phyloP scores from a whole-genome alignment of 1,284 basidiomycete genomes.

The Malassezia yamatoensis region DNA sequence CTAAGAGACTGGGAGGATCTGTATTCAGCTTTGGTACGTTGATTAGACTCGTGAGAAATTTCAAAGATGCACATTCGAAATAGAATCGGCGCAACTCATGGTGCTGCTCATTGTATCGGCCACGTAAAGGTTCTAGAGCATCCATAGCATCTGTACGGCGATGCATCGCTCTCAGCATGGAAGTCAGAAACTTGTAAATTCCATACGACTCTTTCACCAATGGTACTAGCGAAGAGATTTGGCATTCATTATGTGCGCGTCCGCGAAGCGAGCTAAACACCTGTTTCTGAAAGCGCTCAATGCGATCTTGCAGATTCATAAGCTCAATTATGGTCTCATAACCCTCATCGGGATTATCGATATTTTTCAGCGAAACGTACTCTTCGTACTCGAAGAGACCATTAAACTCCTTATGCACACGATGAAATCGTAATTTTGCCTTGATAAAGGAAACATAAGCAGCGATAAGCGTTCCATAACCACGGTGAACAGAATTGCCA shows the following conservation, averaged over 20 bases:
- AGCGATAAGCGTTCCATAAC: constrained; percentile 41
- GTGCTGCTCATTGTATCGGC: constrained; percentile 45
- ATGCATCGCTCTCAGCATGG: constrained; percentile 48
- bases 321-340: constrained; percentile 48
- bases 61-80: constrained; percentile 47
- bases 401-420: constrained; percentile 47
- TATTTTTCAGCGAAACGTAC: constrained; percentile 48
- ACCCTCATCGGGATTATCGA: constrained; percentile 48
- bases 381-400: constrained; percentile 48
- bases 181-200: constrained; percentile 48
- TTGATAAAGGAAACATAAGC: constrained; percentile 46
- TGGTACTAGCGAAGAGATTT: constrained; percentile 45
- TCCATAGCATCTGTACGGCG: constrained; percentile 45
- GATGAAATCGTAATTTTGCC: constrained; percentile 46
- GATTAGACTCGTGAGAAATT: constrained; percentile 46
- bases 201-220: constrained; percentile 48
- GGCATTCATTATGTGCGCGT: constrained; percentile 43
- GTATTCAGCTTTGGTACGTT: constrained; percentile 47
- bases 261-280: constrained; percentile 45
- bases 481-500: constrained; percentile 28
- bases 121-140: constrained; percentile 43
- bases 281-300: constrained; percentile 46
- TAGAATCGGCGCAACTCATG: constrained; percentile 44
- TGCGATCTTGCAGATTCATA: constrained; percentile 47
- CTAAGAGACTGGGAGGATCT: constrained; percentile 46